Percentiles rank a stretch among this genome's conserved stretches.
phyloP scores from a whole-genome alignment of 2,329 filamentous ascomycete species.

The Ophiostoma himal-ulmi region DNA sequence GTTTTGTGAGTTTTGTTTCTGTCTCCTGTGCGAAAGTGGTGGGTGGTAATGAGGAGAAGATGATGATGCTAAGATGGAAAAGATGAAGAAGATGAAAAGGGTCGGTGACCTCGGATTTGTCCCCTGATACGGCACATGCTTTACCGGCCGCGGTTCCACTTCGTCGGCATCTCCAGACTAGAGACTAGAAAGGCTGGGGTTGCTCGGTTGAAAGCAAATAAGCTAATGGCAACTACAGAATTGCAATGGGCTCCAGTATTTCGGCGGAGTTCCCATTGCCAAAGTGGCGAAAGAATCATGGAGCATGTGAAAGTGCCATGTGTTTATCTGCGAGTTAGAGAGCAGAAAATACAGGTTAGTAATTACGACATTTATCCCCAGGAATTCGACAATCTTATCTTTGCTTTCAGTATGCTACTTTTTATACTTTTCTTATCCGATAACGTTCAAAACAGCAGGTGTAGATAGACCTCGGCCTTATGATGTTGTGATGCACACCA shows the following conservation, averaged over 20 bases:
- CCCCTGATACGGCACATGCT: conserved; percentile 1
- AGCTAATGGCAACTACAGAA: neutral
- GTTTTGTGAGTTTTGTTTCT: neutral
- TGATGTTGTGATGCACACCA: neutral
- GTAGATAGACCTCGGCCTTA: neutral
- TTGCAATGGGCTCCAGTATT: neutral
- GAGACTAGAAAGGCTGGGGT: neutral
- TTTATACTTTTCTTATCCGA: conserved; percentile 1
- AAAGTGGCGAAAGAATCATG: neutral
- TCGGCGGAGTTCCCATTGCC: neutral
- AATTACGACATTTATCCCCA: neutral
- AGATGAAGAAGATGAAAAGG: neutral
- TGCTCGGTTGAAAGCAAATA: conserved; percentile 4
- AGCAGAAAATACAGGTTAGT: neutral
- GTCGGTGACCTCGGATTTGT: neutral
- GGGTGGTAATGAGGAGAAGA: neutral
- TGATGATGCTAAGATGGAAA: neutral
- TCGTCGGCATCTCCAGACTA: conserved; percentile 12
- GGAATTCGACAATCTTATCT: neutral
- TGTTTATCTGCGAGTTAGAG: conserved; percentile 10
- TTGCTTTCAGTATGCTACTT: neutral
- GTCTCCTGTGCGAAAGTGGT: neutral
- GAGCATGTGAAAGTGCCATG: conserved; percentile 5
- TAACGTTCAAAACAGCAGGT: too few species aligned
- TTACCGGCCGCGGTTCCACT: conserved; percentile 3